Conservation (phyloP, 73 alveolate species). For the Paramecium sonneborni region DNA sequence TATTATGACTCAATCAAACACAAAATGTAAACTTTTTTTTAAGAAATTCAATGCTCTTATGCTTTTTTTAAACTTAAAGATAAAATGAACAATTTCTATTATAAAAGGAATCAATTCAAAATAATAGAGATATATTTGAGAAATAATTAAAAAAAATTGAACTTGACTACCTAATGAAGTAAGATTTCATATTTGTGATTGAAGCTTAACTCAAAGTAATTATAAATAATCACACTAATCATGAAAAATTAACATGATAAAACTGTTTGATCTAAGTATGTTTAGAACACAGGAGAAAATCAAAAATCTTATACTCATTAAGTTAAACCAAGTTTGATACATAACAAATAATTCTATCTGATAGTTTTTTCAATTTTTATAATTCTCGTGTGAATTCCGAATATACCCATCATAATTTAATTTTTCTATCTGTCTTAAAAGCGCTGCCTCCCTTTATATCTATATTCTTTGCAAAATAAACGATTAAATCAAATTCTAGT, state of each 20-base stretch:
- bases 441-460: no score
- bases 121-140: conserved; percentile 41
- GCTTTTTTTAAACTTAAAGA: background rate
- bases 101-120: background rate
- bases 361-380: no score
- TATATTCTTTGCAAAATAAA: no score
- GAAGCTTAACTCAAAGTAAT: conserved; percentile 38
- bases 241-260: background rate
- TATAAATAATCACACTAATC: background rate
- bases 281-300: conserved; percentile 22
- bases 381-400: no score
- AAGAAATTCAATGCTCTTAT: conserved; percentile 53
- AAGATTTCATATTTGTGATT: background rate
- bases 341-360: background rate
- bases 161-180: conserved; percentile 10
- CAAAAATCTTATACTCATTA: background rate
- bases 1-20: conserved; percentile 66
- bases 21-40: conserved; percentile 17
- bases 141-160: background rate
- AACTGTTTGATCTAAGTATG: background rate
- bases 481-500: no score
- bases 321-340: background rate
- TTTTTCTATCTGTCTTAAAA: no score
- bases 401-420: no score
- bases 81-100: background rate